Base-by-base conservation (phyloP, 2,329 filamentous ascomycete genomes). In the Claviceps sp. region DNA sequence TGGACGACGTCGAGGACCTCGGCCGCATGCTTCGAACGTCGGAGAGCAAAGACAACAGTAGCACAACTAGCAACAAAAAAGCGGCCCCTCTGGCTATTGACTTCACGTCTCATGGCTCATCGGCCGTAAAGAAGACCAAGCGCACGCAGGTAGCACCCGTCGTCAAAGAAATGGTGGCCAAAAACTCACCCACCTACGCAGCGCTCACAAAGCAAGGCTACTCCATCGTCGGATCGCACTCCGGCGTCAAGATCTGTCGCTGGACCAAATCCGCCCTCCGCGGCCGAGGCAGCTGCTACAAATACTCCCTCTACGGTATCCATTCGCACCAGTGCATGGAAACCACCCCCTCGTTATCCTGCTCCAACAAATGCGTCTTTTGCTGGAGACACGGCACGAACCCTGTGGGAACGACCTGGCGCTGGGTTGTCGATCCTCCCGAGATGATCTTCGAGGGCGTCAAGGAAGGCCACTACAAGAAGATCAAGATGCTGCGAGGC, bases 371-470 rank as follows among this genome's bases (percentile, higher is more conserved):
- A 67, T 97, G 93, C 67, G 88, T 98, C 58, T 98, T 97, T 68
- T 98, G 91, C 76, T 98, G 91, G 93, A 84, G 93, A 6, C 93
- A 97, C 64, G 93, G 91, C 50, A 97, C 93, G 0, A 98, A 97
- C 65, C 91, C 91, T 0, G 93, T 97, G 0, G 90, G 90, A 47
- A 97, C 93, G 2, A 95, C 86, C 4, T 97, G 93, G 91, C 84
- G 91, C 55, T 98, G 91, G 91, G 81, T 90, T 49, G 88, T 96
- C 34, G 93, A 97, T 63, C 84, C 88, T 0, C 90, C 91, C 0
- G 85, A 95, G 24, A 68, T 89, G 60, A 95, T 97, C 60, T 95
- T 96, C 63, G 72, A 85, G 40, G 91, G 91, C 48, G 88, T 95
- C 57, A 95, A 94, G 65, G 83, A 84, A 54, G 86, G 85, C 16